Conservation (phyloP, 2,329 filamentous ascomycete genomes). For the Stemphylium vesicarium region DNA sequence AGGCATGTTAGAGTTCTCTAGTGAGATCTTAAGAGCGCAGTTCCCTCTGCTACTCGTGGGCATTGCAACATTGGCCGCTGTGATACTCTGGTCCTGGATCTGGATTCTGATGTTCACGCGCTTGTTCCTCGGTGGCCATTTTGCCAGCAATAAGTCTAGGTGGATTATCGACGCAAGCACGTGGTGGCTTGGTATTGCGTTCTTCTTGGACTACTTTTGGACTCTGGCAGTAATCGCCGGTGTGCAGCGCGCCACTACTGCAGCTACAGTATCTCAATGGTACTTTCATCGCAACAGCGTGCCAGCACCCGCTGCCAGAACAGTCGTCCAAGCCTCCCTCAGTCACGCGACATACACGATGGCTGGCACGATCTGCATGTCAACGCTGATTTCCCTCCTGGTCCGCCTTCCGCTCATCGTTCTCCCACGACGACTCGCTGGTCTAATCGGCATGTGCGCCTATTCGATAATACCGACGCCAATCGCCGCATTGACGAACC, state of each 20-base stretch:
- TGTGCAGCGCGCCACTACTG: slow-evolving; percentile 88
- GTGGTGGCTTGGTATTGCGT: slow-evolving; percentile 94
- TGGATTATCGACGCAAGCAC: slow-evolving; percentile 88
- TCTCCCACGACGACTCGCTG: slow-evolving; percentile 76
- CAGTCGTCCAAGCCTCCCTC: slow-evolving; percentile 83
- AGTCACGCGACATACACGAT: slow-evolving; percentile 83
- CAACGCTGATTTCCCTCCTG: slow-evolving; percentile 78
- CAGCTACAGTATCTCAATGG: slow-evolving; percentile 96
- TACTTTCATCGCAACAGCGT: slow-evolving; percentile 93
- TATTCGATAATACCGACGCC: slow-evolving; percentile 85
- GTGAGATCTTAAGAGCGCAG: slow-evolving; percentile 83
- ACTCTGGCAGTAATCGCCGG: slow-evolving; percentile 86
- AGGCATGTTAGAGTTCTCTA: slow-evolving; percentile 89
- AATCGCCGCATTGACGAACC: slow-evolving; percentile 85
- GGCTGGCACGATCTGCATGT: slow-evolving; percentile 90
- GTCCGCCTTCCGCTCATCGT: slow-evolving; percentile 85
- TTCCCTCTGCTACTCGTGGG: slow-evolving; percentile 84
- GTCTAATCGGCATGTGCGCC: slow-evolving; percentile 71
- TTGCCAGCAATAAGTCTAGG: slow-evolving; percentile 60
- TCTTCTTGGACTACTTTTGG: slow-evolving; percentile 95
- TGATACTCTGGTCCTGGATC: slow-evolving; percentile 90
- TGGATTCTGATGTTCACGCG: slow-evolving; percentile 98
- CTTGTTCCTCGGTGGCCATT: slow-evolving; percentile 91
- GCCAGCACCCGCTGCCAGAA: slow-evolving; percentile 76
- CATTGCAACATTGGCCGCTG: slow-evolving; percentile 73